Conservation (phyloP, 768 basidiomycete species). For the Rhizopogon vulgaris region DNA sequence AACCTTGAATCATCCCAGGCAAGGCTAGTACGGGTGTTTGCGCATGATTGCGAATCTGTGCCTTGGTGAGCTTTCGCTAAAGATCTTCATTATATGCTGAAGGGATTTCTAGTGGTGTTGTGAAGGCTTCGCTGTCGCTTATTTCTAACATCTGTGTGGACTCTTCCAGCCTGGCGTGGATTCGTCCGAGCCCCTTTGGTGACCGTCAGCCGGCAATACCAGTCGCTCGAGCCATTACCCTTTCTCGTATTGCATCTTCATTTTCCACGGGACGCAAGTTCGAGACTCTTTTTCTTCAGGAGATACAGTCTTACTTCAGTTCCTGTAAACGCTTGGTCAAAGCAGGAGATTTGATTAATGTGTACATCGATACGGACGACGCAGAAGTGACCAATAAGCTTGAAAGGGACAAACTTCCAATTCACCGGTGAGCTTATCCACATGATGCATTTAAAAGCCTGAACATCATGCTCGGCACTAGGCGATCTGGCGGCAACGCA, state of each 20-base stretch:
- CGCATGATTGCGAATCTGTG: constrained; percentile 38
- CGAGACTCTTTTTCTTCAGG: constrained; percentile 53
- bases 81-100: background rate
- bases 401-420: background rate
- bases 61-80: constrained; percentile 26
- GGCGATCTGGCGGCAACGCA: constrained; percentile 27
- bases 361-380: constrained; percentile 53
- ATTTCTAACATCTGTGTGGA: constrained; percentile 44
- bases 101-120: constrained; percentile 29
- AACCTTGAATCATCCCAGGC: constrained; percentile 26
- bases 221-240: constrained; percentile 58
- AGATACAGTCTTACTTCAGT: constrained; percentile 61
- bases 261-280: constrained; percentile 58
- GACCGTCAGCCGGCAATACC: constrained; percentile 56
- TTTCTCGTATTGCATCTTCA: constrained; percentile 79
- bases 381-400: constrained; percentile 4
- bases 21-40: constrained; percentile 55
- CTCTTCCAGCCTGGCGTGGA: constrained; percentile 22
- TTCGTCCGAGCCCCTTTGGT: constrained; percentile 58
- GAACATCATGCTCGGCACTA: background rate
- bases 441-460: background rate
- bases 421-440: background rate
- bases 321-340: constrained; percentile 51
- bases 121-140: constrained; percentile 43
- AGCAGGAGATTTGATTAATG: constrained; percentile 65